Evolutionary conservation across 805 yeast species (phyloP).

Genomic region (Middelhovenomyces tepae): DNA sequence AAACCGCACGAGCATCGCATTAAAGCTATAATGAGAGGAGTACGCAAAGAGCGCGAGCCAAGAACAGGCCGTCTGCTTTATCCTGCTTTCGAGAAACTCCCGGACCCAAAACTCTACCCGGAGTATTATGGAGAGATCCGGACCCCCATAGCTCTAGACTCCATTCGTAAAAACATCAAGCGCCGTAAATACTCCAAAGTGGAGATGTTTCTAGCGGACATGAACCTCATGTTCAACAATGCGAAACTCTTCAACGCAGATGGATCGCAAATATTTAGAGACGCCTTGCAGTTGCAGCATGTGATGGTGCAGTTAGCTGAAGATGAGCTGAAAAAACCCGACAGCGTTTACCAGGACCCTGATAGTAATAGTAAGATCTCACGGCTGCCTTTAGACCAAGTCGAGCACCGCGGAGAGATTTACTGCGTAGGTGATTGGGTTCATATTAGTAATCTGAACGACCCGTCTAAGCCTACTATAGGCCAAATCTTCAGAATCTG

Average conservation of each 20-base stretch:
- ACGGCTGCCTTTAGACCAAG: conserved; percentile 72
- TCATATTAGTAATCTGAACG: conserved; percentile 76
- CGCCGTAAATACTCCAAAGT: conserved; percentile 73
- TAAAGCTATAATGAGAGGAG: conserved; percentile 71
- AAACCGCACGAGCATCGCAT: conserved; percentile 88
- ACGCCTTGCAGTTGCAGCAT: conserved; percentile 54
- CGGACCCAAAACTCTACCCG: conserved; percentile 50
- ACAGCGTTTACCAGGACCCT: conserved; percentile 52
- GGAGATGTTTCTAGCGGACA: conserved; percentile 68
- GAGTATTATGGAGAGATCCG: conserved; percentile 39
- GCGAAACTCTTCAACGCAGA: conserved; percentile 57
- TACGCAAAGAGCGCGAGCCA: conserved; percentile 62
- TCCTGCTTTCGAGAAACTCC: conserved; percentile 71
- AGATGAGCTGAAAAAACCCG: conserved; percentile 73
- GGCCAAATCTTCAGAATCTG: conserved; percentile 92
- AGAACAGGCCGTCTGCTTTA: conserved; percentile 41
- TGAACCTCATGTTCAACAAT: conserved; percentile 64
- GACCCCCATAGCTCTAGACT: conserved; percentile 34
- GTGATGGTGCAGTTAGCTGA: conserved; percentile 48
- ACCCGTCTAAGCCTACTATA: conserved; percentile 79
- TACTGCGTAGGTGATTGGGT: conserved; percentile 96
- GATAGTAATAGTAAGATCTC: conserved; percentile 51
- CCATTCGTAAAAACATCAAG: conserved; percentile 70
- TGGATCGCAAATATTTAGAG: conserved; percentile 48
- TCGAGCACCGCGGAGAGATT: conserved; percentile 58